These are phyloP conservation scores for Simplicillium aogashimaense DNA, from an alignment of 2,329 filamentous ascomycete genomes.

Conservation along the genomic window DNA sequence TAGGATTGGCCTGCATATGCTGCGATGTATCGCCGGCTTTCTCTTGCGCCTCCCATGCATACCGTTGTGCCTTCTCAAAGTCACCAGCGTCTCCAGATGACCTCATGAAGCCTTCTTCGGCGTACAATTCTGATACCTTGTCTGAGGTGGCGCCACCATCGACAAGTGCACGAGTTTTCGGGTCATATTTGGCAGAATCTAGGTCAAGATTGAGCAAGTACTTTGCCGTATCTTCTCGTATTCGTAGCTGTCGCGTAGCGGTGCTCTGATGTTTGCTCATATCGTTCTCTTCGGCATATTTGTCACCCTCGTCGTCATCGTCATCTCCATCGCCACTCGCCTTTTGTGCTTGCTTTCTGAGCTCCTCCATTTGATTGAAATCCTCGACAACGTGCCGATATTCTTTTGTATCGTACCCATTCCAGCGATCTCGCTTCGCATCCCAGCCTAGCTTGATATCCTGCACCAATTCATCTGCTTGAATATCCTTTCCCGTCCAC, in stretches of 20 bases:
- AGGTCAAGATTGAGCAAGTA: slow-evolving; percentile 91
- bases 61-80: slow-evolving; percentile 79
- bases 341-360: slow-evolving; percentile 48
- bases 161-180: slow-evolving; percentile 87
- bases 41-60: slow-evolving; percentile 95
- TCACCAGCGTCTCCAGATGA: slow-evolving; percentile 85
- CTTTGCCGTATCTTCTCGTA: slow-evolving; percentile 95
- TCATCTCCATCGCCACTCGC: slow-evolving; percentile 37
- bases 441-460: slow-evolving; percentile 89
- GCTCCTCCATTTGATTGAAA: slow-evolving; percentile 74
- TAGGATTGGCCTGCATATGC: slow-evolving; percentile 94
- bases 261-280: slow-evolving; percentile 93
- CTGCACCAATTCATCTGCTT: slow-evolving; percentile 81
- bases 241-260: slow-evolving; percentile 77
- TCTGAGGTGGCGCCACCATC: slow-evolving; percentile 74
- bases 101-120: slow-evolving; percentile 86
- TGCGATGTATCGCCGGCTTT: slow-evolving; percentile 65
- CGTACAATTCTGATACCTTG: slow-evolving; percentile 71
- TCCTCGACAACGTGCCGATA: slow-evolving; percentile 83
- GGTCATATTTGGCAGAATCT: slow-evolving; percentile 95
- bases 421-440: slow-evolving; percentile 95
- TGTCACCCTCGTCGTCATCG: slow-evolving; percentile 53
- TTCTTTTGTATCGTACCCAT: slow-evolving; percentile 87
- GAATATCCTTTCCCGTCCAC: slow-evolving; percentile 87
- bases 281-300: slow-evolving; percentile 90